Evolutionary conservation across 2,329 filamentous ascomycete species (phyloP), one percentile per base, ranked within the genome.

Genomic region (Coniochaeta sp.): DNA sequence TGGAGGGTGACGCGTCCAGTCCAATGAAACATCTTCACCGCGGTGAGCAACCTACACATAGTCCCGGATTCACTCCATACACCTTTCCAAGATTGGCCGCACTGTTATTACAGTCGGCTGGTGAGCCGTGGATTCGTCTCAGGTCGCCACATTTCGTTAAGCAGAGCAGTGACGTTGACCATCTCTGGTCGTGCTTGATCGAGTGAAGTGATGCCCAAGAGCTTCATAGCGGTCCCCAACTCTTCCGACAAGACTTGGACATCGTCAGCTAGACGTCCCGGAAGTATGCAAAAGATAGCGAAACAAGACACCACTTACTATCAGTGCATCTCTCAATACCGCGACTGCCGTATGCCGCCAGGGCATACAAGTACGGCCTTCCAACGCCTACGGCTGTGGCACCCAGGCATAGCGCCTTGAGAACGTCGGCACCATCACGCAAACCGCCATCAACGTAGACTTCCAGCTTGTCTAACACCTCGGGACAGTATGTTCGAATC

Each of bases 321-420:
- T 60, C 22, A 28, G 66, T 71, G 62, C 65, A 72, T 69, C 73
- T 72, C 47, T 76, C 70, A 36, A 74, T 67, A 1, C 76, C 76
- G 60, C 74, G 75, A 9, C 70, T 71, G 17, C 64, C 65, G 26
- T 60, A 62, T 8, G 62, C 62, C 17, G 76, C 77, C 11, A 86
- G 70, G 0, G 82, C 82, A 66, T 84, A 86, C 14, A 85, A 74
- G 22, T 77, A 81, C 6, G 82, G 82, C 57, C 83, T 69, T 2
- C 78, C 79, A 9, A 81, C 64, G 1, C 78, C 78, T 0, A 74
- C 79, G 0, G 75, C 78, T 22, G 71, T 78, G 0, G 77, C 79
- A 4, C 79, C 79, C 8, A 81, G 66, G 36, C 74, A 75, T 1
- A 81, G 64, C 16, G 77, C 76, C 67, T 80, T 80, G 16, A 81